Conservation (phyloP, 2,329 filamentous ascomycete species). For the Grosmannia clavigera region DNA sequence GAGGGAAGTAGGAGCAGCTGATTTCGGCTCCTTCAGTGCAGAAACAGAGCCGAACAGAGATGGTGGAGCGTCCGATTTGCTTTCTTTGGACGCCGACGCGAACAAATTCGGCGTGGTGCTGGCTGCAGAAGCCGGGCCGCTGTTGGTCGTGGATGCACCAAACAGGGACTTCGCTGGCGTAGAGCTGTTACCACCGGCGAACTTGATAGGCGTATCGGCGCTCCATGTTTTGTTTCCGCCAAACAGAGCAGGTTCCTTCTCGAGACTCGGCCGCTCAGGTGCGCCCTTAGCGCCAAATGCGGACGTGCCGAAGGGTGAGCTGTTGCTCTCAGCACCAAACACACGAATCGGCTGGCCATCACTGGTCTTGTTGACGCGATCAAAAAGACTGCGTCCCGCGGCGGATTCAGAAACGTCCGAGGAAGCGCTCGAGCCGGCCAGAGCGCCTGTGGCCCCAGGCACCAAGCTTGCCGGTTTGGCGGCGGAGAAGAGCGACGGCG, state of each 20-base stretch:
- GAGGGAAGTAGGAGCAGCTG: background rate
- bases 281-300: conserved; percentile 17
- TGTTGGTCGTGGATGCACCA: background rate
- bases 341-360: conserved; percentile 37
- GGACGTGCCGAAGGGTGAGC: background rate
- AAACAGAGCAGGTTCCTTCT: conserved; percentile 21
- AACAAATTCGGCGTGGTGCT: background rate
- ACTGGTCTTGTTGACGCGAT: conserved; percentile 37
- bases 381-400: conserved; percentile 40
- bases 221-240: conserved; percentile 35
- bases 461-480: conserved; percentile 16
- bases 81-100: background rate
- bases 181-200: conserved; percentile 20
- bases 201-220: conserved; percentile 40
- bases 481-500: conserved; percentile 18
- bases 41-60: background rate
- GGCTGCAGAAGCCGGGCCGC: background rate
- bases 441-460: conserved; percentile 9
- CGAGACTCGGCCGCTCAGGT: conserved; percentile 29
- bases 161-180: conserved; percentile 9
- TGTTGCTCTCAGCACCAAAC: conserved; percentile 18
- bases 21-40: background rate
- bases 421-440: conserved; percentile 23
- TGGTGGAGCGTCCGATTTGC: background rate
- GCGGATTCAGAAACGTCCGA: conserved; percentile 31